Base-by-base conservation (phyloP, 176 grass and related monocot genomes). In the Musa acuminata region DNA sequence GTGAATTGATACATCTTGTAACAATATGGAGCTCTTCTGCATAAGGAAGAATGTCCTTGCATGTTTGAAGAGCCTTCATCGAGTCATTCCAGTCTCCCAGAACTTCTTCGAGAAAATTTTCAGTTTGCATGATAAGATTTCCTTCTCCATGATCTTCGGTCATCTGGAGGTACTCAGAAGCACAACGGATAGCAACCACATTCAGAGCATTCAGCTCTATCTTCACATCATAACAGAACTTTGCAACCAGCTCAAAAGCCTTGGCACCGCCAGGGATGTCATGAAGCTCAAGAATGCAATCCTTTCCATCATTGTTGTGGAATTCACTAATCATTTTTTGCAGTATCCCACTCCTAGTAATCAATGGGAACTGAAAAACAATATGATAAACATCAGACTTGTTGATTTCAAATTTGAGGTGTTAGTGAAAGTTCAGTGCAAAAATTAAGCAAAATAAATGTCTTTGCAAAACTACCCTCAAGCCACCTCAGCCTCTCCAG, bases 221-320 rank as follows among this genome's bases (percentile, higher is more conserved):
- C 50, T 23, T 60, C 53, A 92, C 70, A 68, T 89, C 92, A 35
- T 96, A 96, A 83, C 87, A 92, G 85, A 96, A 96, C 78, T 76
- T 85, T 54, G 81, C 89, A 1, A 74, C 87, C 6, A 85, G 84
- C 71, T 82, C 78, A 80, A 96, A 96, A 29, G 87, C 78, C 6
- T 69, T 69, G 2, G 76, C n/a, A 1, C 87, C 84, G 49, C 89
- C 89, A 10, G 92, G 92, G 26, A 96, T 53, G 79, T 86, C 89
- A 80, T 87, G 72, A 8, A 96, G 76, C 35, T 63, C 27, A 20
- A 92, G 73, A 8, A 69, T 77, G 65, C 87, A 87, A 0, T 66
- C 62, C 1, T 80, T 87, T 26, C 11, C 24, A 17, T 50, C 72
- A 11, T 71, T 78, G 2, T 25, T 69, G 51, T 53, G 51, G 27